Percentiles rank a stretch among this genome's conserved stretches.
phyloP scores from a whole-genome alignment of 352 stramenopile species.

The Phytophthora litchii region DNA sequence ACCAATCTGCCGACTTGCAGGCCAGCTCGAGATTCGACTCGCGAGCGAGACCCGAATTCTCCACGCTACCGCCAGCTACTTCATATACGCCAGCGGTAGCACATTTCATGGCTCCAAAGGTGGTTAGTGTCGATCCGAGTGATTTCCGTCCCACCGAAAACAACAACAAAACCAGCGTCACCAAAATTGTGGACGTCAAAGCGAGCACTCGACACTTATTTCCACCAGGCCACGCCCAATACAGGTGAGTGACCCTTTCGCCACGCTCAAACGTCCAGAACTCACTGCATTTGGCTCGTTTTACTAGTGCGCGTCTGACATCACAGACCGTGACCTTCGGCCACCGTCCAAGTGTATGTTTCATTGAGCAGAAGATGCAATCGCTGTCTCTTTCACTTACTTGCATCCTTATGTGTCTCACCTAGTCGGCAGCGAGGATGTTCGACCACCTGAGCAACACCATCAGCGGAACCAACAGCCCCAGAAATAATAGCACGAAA shows the following conservation, averaged over 20 bases:
- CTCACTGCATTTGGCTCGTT: constrained; percentile 12
- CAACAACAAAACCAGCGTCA: constrained; percentile 7
- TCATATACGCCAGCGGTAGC: constrained; percentile 47
- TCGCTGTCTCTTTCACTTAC: constrained; percentile 11
- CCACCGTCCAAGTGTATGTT: constrained; percentile 64
- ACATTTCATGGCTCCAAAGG: constrained; percentile 47
- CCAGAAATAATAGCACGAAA: constrained; percentile 26
- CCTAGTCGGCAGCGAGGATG: constrained; percentile 71
- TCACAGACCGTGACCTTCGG: constrained; percentile 70
- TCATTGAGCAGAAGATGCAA: constrained; percentile 16
- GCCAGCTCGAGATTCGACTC: constrained; percentile 63
- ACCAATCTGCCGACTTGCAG: constrained; percentile 58
- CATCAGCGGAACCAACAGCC: constrained; percentile 28
- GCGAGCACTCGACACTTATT: constrained; percentile 21
- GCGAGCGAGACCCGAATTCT: constrained; percentile 60
- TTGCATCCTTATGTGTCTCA: constrained; percentile 5
- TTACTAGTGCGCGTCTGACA: constrained; percentile 38
- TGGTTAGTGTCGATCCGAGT: constrained; percentile 59
- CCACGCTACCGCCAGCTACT: constrained; percentile 36
- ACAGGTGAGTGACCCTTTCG: constrained; percentile 35
- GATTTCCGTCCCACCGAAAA: constrained; percentile 33
- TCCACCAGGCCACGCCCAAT: constrained; percentile 40
- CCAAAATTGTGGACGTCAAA: constrained; percentile 18
- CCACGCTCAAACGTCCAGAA: constrained; percentile 19
- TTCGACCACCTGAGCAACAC: constrained; percentile 67